phyloP scores from a whole-genome alignment of 495 filamentous ascomycete genomes.

The Ramalina intermedia region DNA sequence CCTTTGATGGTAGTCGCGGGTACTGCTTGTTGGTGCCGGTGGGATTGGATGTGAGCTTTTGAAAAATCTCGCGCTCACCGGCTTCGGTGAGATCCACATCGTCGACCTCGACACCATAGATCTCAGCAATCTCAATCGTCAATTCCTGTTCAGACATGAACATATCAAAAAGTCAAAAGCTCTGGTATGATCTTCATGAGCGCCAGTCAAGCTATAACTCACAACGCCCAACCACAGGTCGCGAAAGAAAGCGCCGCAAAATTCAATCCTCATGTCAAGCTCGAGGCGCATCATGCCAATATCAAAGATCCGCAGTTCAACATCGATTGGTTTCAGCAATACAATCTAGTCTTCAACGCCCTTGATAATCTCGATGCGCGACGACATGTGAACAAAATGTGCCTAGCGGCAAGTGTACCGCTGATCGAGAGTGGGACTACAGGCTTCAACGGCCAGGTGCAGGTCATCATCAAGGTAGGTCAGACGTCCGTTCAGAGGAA shows the following conservation, averaged over 20 bases:
- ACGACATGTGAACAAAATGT: conserved; percentile 96
- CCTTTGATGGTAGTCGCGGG: conserved; percentile 49
- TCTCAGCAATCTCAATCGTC: conserved; percentile 91
- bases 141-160: conserved; percentile 93
- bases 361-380: conserved; percentile 91
- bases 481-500: background rate
- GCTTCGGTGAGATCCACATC: conserved; percentile 89
- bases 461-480: conserved; percentile 73
- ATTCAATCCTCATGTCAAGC: conserved; percentile 81
- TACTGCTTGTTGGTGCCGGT: conserved; percentile 89
- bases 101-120: conserved; percentile 98
- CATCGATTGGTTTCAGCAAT: conserved; percentile 74
- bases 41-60: conserved; percentile 96
- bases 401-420: conserved; percentile 76
- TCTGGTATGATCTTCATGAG: conserved; percentile 42
- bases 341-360: conserved; percentile 87
- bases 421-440: conserved; percentile 95
- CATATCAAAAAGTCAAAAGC: conserved; percentile 98
- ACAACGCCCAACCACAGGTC: conserved; percentile 40
- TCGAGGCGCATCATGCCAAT: conserved; percentile 85
- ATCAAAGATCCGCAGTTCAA: conserved; percentile 91
- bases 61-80: conserved; percentile 88
- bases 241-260: conserved; percentile 83
- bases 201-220: background rate
- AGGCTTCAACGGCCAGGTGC: conserved; percentile 95